These are phyloP conservation scores for Leccinum disarticulatum DNA, from an alignment of 768 basidiomycete species.

Conservation along the genomic window DNA sequence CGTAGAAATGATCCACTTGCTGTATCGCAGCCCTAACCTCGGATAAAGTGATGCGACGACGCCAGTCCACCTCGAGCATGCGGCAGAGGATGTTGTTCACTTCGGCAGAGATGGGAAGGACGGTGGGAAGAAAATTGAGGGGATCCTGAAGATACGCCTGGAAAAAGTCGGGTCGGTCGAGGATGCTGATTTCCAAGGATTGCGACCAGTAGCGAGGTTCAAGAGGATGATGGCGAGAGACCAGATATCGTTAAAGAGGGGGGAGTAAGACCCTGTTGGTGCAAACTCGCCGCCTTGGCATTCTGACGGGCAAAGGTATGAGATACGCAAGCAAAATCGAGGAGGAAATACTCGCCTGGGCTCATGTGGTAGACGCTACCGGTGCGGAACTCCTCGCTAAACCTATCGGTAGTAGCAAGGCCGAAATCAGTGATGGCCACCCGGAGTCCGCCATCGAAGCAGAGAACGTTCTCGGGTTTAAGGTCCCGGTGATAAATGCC, in stretches of 20 bases:
- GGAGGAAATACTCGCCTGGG: conserved; percentile 57
- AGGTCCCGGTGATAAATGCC: conserved; percentile 96
- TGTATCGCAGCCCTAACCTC: conserved; percentile 56
- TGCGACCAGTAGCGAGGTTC: conserved; percentile 91
- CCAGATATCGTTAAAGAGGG: conserved; percentile 93
- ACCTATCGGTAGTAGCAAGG: conserved; percentile 83
- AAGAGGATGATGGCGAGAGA: conserved; percentile 94
- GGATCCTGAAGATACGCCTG: conserved; percentile 82
- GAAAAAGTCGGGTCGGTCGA: conserved; percentile 88
- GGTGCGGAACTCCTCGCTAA: conserved; percentile 87
- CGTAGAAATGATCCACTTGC: conserved; percentile 64
- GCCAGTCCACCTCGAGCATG: conserved; percentile 73
- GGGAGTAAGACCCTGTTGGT: conserved; percentile 71
- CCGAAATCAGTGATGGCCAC: conserved; percentile 95
- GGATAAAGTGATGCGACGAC: conserved; percentile 44
- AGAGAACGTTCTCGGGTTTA: conserved; percentile 95
- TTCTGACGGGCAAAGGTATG: conserved; percentile 49
- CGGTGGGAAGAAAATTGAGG: conserved; percentile 74
- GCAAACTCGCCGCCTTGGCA: conserved; percentile 77
- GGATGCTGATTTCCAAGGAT: conserved; percentile 93
- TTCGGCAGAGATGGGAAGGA: conserved; percentile 76
- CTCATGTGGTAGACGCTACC: conserved; percentile 99
- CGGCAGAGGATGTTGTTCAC: conserved; percentile 73
- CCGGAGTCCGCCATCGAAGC: conserved; percentile 71
- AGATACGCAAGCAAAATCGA: conserved; percentile 13